Percentiles rank a stretch among this genome's conserved stretches.
Conservation (phyloP, 2,329 filamentous ascomycete genomes). For the Colletotrichum sidae region DNA sequence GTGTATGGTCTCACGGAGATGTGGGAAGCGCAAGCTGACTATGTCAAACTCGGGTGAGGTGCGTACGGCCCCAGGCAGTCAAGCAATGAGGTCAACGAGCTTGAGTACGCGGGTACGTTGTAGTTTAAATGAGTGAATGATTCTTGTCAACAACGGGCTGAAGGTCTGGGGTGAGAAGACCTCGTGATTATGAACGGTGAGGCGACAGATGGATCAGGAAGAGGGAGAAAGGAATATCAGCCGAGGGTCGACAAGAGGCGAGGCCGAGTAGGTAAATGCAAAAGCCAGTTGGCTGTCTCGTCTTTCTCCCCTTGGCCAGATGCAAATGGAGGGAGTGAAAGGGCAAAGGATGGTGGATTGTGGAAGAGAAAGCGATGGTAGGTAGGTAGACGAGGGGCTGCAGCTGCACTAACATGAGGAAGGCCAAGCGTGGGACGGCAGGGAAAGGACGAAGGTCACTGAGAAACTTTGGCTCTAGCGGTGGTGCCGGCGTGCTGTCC, state of each 20-base stretch:
- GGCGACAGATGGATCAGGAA: slow-evolving; percentile 3
- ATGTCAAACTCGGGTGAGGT: slow-evolving; percentile 7
- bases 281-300: not conserved
- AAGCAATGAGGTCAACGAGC: no score
- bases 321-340: no score
- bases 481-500: not conserved
- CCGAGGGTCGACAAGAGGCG: slow-evolving; percentile 14
- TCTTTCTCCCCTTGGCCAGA: no score
- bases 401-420: slow-evolving; percentile 16
- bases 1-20: not conserved
- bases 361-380: slow-evolving; percentile 8
- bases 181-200: slow-evolving; percentile 16
- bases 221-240: slow-evolving; percentile 6
- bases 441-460: not conserved
- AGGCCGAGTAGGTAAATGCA: slow-evolving; percentile 23
- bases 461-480: not conserved
- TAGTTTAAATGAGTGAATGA: not conserved
- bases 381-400: not conserved
- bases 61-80: not conserved
- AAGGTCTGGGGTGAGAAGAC: slow-evolving; percentile 12
- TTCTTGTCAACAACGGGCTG: no score
- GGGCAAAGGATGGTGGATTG: not conserved
- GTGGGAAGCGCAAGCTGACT: not conserved
- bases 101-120: no score
- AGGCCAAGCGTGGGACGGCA: slow-evolving; percentile 14